Evolutionary conservation across 2,329 filamentous ascomycete species (phyloP).

Genomic region (Pseudocercospora fijiensis): DNA sequence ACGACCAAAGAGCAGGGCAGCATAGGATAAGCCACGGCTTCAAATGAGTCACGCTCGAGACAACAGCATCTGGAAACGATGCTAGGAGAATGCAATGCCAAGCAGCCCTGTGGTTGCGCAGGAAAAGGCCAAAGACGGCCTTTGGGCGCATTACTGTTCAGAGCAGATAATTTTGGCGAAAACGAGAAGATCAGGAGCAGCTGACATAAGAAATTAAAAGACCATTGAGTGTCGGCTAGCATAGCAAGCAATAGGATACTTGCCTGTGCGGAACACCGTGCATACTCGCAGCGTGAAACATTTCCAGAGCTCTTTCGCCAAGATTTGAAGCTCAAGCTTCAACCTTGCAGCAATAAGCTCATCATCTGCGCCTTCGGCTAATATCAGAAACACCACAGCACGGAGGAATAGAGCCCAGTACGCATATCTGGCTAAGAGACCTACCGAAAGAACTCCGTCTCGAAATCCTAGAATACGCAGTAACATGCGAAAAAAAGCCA

Average conservation of each 20-base stretch:
- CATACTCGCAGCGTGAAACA: neutral
- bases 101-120: neutral
- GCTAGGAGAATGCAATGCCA: neutral
- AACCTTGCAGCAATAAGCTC: neutral
- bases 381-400: neutral
- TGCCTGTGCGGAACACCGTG: neutral
- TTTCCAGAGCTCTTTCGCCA: neutral
- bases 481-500: neutral
- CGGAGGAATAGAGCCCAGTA: neutral
- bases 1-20: slow-evolving; percentile 44
- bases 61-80: neutral
- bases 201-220: neutral
- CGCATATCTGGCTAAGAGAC: neutral
- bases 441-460: slow-evolving; percentile 6
- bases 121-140: neutral
- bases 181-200: neutral
- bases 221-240: neutral
- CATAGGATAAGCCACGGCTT: slow-evolving; percentile 16
- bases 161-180: neutral
- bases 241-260: neutral
- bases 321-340: neutral
- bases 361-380: neutral
- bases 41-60: neutral
- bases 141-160: neutral
- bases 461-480: neutral